Evolutionary conservation across 768 basidiomycete genomes (phyloP), one percentile per base, ranked within the genome.

Genomic region (Tremella yokohamensis): DNA sequence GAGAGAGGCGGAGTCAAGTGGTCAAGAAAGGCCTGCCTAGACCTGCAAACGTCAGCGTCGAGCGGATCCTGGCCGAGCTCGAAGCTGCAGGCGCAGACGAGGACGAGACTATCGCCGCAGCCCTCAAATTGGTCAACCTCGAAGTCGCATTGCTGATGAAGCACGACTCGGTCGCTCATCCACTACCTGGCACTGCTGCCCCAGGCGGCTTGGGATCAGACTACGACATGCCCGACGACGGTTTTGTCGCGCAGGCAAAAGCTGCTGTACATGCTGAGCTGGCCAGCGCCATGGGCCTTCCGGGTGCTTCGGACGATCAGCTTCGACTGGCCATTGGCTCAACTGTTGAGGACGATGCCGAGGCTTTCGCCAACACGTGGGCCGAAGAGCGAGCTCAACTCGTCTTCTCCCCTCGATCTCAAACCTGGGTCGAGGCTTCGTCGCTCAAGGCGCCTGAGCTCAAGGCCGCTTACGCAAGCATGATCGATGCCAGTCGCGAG

Each of bases 111-210:
- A 71, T 82, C 20, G 73, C 75, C 0, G 77, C 79, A 7, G 87
- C 84, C 1, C 82, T 84, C 61, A 81, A 78, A 57, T 78, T 92
- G 29, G 81, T 99, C 68, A 83, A 91, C 68, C 73, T 78, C 18
- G 96, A 98, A 71, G 81, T 98, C 49, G 86, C 83, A 2, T 79
- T 81, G 40, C 81, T 99, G 45, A 78, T 98, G 58, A 82, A 85
- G 54, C 92, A 98, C 71, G 96, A 99, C 75, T 83, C 91, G 4
- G 84, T 97, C 56, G 82, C 84, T 0, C 81, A 92, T 76, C 93
- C 94, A 2, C 78, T 97, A 13, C 90, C 93, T 9, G 96, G 96
- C 1, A 92, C 91, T 9, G 82, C 82, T 20, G 81, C 83, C 37
- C 83, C 90, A 6, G 90, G 91, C 6, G 82, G 85, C 12, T 64